Evolutionary conservation across 257 asterid species (phyloP).

Genomic region (Solanum acaule): DNA sequence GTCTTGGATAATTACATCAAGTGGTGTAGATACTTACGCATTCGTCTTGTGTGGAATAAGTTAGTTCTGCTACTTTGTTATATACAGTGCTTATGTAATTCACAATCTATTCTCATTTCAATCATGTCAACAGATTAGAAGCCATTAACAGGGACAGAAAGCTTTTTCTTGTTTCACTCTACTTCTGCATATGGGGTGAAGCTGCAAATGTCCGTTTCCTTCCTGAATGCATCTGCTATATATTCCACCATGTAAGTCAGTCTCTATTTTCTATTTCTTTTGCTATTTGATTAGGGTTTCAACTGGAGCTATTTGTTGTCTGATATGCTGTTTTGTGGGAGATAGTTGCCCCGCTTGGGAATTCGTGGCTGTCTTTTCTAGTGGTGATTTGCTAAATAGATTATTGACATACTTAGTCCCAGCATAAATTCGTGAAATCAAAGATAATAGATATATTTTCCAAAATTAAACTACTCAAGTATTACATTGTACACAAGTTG

Average conservation of each 20-base stretch:
- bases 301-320: background rate
- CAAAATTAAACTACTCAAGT: background rate
- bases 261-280: background rate
- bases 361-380: background rate
- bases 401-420: background rate
- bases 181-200: conserved; percentile 98
- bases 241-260: conserved; percentile 82
- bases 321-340: background rate
- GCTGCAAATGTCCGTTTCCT: conserved; percentile 96
- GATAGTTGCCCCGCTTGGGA: background rate
- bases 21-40: conserved; percentile 92
- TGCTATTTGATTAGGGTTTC: background rate
- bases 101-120: conserved; percentile 11
- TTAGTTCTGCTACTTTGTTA: conserved; percentile 17
- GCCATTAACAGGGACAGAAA: conserved; percentile 88
- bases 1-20: conserved; percentile 93
- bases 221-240: conserved; percentile 96
- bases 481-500: background rate
- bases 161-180: conserved; percentile 73
- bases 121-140: conserved; percentile 52
- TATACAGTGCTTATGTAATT: background rate
- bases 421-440: background rate
- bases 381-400: background rate
- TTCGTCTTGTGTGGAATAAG: conserved; percentile 87
- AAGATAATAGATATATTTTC: background rate